Conservation (phyloP, 2,329 filamentous ascomycete species). For the Boeremia exigua region DNA sequence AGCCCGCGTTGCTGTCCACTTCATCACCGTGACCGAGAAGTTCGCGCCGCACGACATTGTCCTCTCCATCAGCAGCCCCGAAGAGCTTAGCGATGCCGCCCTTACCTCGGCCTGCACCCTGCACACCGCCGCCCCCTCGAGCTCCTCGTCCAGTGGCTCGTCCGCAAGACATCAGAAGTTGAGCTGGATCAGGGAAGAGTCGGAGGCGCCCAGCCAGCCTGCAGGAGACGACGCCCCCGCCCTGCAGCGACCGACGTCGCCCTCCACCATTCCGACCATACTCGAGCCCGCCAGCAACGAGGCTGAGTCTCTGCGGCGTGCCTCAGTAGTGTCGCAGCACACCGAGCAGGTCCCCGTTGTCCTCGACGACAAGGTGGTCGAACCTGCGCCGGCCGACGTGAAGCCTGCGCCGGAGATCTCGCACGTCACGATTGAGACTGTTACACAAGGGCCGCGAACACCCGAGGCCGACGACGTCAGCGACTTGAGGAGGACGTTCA, state of each 20-base stretch:
- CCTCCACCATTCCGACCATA: slow-evolving; percentile 33
- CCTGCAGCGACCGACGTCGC: slow-evolving; percentile 25
- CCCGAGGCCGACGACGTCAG: slow-evolving; percentile 26
- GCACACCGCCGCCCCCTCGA: slow-evolving; percentile 85
- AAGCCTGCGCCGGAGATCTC: slow-evolving; percentile 26
- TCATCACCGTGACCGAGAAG: slow-evolving; percentile 65
- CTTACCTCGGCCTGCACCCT: slow-evolving; percentile 88
- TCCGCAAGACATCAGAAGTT: slow-evolving; percentile 76
- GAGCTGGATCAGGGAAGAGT: slow-evolving; percentile 93
- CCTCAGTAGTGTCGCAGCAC: slow-evolving; percentile 19
- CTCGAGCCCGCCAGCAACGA: slow-evolving; percentile 26
- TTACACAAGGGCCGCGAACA: slow-evolving; percentile 29
- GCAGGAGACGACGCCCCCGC: slow-evolving; percentile 23
- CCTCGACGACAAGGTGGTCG: slow-evolving; percentile 15
- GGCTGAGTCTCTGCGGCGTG: slow-evolving; percentile 13
- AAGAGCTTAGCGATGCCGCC: slow-evolving; percentile 85
- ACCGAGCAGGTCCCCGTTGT: slow-evolving; percentile 24
- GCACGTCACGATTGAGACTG: slow-evolving; percentile 30
- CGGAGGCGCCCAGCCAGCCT: slow-evolving; percentile 68
- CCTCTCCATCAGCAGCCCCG: slow-evolving; percentile 75
- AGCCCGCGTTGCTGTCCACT: slow-evolving; percentile 82
- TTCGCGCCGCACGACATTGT: slow-evolving; percentile 88
- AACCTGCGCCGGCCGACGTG: slow-evolving; percentile 19
- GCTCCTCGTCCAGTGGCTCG: slow-evolving; percentile 83
- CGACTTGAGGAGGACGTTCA: slow-evolving; percentile 36